Evolutionary conservation across 371 early-diverging fungal species (phyloP).

Genomic region (Actinomortierella wolfii): DNA sequence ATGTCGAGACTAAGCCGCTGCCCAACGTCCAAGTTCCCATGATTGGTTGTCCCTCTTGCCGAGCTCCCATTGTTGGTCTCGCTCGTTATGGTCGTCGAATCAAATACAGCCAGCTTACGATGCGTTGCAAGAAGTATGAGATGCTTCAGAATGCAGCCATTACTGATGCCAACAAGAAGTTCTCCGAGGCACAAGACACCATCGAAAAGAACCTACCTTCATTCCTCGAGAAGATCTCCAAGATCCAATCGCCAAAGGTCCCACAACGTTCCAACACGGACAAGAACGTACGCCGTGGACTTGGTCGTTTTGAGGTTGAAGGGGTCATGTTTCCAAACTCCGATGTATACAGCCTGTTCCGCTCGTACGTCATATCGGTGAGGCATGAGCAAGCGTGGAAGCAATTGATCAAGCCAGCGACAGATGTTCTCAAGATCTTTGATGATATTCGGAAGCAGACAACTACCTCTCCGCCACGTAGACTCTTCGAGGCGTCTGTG

Average conservation of each 20-base stretch:
- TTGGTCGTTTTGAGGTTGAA: slow-evolving; percentile 7
- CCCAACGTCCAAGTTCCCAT: slow-evolving; percentile 31
- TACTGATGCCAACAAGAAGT: background rate
- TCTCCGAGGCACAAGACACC: background rate
- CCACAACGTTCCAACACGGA: slow-evolving; percentile 3
- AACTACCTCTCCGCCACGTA: slow-evolving; percentile 25
- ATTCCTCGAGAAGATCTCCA: background rate
- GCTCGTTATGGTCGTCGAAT: slow-evolving; percentile 35
- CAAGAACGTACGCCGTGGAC: background rate
- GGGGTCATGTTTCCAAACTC: slow-evolving; percentile 5
- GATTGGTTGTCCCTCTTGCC: slow-evolving; percentile 35
- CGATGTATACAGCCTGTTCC: background rate
- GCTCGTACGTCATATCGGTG: slow-evolving; percentile 15
- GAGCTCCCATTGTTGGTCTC: slow-evolving; percentile 23
- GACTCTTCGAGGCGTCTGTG: slow-evolving; percentile 45
- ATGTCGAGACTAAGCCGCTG: slow-evolving; percentile 9
- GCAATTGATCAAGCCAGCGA: slow-evolving; percentile 4
- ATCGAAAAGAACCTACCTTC: background rate
- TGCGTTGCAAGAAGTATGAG: slow-evolving; percentile 15
- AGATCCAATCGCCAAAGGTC: background rate
- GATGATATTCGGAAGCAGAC: slow-evolving; percentile 8
- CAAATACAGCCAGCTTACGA: slow-evolving; percentile 15
- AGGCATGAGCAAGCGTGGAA: slow-evolving; percentile 26
- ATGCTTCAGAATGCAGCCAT: slow-evolving; percentile 1
- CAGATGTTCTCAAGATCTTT: background rate